Base-by-base conservation (phyloP, 768 basidiomycete species). In the Tulasnella calospora region DNA sequence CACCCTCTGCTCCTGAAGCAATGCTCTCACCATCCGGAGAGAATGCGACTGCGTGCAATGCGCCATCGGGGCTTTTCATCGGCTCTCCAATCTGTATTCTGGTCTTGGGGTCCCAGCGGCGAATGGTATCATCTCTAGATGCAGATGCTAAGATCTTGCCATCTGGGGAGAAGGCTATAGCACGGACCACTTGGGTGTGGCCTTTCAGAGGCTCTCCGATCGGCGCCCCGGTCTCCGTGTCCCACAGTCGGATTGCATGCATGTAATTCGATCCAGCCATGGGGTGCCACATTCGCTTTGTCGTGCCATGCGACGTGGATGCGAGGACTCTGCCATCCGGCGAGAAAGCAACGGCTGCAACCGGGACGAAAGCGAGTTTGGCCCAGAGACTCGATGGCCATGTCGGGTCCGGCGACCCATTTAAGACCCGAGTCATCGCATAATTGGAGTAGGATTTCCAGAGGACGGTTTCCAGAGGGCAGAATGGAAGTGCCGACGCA, bases 211-310 rank as follows among this genome's bases (percentile, higher is more conserved):
- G 61, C 74, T 79, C 69, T 12, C 80, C 80, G 4, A 78, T 81
- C 79, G 83, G 83, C 10, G 79, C 69, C 12, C 86, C 86, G 30
- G 84, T 84, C 74, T 85, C 85, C 36, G 86, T 83, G 80, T 87
- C 86, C 87, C 87, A 88, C 73, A 87, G 83, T 36, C 84, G 80
- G 8, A 86, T 85, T 9, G 85, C 85, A 82, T 85, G 84, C 2
- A 51, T 3, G 83, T 87, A 86, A 17, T 85, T 85, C 0, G 84
- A 2, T 23, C 3, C 10, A 19, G 23, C 17, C 3, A n/a, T n/a
- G 10, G 19, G 47, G 21, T 51, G 47, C 47, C 47, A 51, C 3
- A 2, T 10, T 51, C 17, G 17, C 47, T 51, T 51, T 23, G 23
- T 19, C 47, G 23, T 51, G 19, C 47, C 47, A 19, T 51, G 47